Evolutionary conservation across 2,329 filamentous ascomycete genomes (phyloP), one percentile per base, ranked within the genome.

Genomic region (Passalora sequoiae): DNA sequence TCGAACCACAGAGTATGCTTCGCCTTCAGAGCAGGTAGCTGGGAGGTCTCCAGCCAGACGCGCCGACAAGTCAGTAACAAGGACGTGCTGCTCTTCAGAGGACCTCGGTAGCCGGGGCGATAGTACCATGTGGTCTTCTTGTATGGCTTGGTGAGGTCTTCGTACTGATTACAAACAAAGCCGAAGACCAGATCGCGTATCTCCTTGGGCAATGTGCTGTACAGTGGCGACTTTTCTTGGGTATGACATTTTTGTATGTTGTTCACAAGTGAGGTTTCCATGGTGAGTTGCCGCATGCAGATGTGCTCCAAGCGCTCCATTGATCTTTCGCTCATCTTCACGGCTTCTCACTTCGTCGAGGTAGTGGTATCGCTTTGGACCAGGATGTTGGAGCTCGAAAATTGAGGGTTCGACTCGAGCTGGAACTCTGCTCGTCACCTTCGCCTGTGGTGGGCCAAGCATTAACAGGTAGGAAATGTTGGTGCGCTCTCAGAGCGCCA

Each of bases 1-100:
- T 42, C 28, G n/a, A 55, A 56, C 49, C 60, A 64, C 49, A 63
- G 60, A 8, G 49, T 50, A 31, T 62, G 57, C 32, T 61, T 59
- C 6, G 56, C 56, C 43, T 61, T 57, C 27, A 50, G 37, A 31
- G 64, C 51, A 2, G 61, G 63, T 6, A 65, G 43, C 2, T 43
- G 42, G 28, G 58, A 51, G 2, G 59, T 53, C 43, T 69, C 66
- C 9, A 65, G 52, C 48, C 64, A 68, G 13, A 59, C 50, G 13
- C 60, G 57, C 31, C 62, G 59, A 44, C 66, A 68, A 2, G 66
- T 67, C 3, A 52, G 52, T 6, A 68, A 48, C 5, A 68, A 45
- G 4, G 45, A 49, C 2, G 51, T 59, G 30, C 47, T 40, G 10
- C 52, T 47, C 16, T 46, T 53, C 27, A 53, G 50, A 1, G 53